A percentile compares a stretch with the other conserved stretches of the same genome.
phyloP scores from a whole-genome alignment of 176 grass and related monocot species.

The Themeda triandra region DNA sequence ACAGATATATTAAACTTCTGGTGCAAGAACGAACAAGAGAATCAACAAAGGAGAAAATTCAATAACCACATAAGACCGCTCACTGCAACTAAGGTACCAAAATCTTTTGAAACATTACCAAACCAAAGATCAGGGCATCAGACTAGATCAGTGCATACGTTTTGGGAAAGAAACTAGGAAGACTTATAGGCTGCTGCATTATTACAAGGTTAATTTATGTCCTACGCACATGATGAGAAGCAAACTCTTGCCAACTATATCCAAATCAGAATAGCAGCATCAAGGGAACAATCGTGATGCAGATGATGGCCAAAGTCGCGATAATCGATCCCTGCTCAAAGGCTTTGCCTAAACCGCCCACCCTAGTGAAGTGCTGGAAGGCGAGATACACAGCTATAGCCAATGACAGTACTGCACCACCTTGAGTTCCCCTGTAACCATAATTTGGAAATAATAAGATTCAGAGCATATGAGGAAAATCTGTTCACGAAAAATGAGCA shows the following conservation, averaged over 20 bases:
- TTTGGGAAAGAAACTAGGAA: not conserved
- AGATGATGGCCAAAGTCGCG: slow-evolving; percentile 74
- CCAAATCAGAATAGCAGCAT: slow-evolving; percentile 60
- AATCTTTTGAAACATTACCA: not conserved
- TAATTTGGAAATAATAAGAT: not conserved
- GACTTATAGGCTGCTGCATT: not conserved
- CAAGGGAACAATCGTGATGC: slow-evolving; percentile 37
- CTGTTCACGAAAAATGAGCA: not conserved
- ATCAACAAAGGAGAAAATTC: not conserved
- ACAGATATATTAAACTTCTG: not conserved
- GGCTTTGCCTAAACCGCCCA: slow-evolving; percentile 55
- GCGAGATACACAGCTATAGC: slow-evolving; percentile 68
- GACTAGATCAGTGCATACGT: not conserved
- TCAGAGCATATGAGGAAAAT: not conserved
- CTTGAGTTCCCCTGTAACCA: slow-evolving; percentile 68
- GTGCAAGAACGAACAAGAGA: no score
- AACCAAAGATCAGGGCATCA: not conserved
- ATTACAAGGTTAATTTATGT: slow-evolving; percentile 20
- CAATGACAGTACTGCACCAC: slow-evolving; percentile 67
- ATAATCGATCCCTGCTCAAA: slow-evolving; percentile 71
- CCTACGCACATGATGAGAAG: not conserved
- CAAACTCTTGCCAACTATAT: not conserved
- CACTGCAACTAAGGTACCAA: not conserved
- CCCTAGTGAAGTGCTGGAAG: slow-evolving; percentile 84
- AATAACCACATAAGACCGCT: not conserved